These are phyloP conservation scores for Coniochaeta sp. DNA, from an alignment of 2,329 filamentous ascomycete genomes.

Conservation along the genomic window DNA sequence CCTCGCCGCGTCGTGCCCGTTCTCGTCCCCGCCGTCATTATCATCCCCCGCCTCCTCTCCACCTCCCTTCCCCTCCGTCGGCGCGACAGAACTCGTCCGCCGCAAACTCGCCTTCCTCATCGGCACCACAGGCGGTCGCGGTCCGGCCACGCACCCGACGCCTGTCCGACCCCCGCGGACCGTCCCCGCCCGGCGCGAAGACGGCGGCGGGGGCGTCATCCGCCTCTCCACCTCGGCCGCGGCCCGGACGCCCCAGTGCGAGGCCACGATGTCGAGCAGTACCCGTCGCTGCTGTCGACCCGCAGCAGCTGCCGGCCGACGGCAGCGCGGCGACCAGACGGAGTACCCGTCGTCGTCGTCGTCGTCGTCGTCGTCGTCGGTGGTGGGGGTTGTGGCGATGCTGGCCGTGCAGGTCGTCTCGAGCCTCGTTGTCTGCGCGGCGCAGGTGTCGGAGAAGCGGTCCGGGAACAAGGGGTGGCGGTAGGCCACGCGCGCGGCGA, in stretches of 20 bases:
- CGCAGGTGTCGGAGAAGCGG: constrained; percentile 6
- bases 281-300: constrained; percentile 12
- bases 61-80: neutral
- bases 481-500: constrained; percentile 46
- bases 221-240: constrained; percentile 33
- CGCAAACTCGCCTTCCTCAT: neutral
- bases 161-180: neutral
- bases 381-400: no score
- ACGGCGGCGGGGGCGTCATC: constrained; percentile 5
- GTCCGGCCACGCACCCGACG: neutral
- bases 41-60: neutral
- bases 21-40: neutral
- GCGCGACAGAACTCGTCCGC: neutral
- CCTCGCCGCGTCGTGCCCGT: constrained; percentile 5
- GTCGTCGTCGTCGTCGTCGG: no score
- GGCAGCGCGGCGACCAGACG: constrained; percentile 40
- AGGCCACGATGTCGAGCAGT: constrained; percentile 36
- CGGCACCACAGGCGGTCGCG: neutral
- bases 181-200: neutral
- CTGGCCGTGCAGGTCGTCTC: constrained; percentile 45
- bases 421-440: constrained; percentile 42
- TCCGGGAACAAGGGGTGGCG: constrained; percentile 47
- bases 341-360: constrained; percentile 41
- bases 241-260: constrained; percentile 39
- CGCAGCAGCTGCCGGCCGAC: constrained; percentile 14